Percentiles rank a stretch among this genome's conserved stretches.
Conservation (phyloP, 768 basidiomycete species). For the Vishniacozyma victoriae region DNA sequence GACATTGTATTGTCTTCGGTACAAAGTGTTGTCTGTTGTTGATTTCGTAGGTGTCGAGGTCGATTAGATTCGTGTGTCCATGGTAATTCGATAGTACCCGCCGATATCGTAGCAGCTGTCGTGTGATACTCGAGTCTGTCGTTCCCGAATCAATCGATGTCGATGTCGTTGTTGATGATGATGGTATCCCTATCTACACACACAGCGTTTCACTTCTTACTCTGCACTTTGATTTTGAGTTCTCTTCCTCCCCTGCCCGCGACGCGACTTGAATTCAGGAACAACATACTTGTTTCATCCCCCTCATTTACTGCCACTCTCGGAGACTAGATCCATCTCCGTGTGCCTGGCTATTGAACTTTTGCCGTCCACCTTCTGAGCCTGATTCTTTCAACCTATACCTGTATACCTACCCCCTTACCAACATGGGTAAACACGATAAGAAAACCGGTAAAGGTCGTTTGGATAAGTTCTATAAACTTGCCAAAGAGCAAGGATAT, state of each 20-base stretch:
- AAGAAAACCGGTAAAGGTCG: constrained; percentile 71
- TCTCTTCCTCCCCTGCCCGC: no score
- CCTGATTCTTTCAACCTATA: background rate
- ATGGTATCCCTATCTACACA: constrained; percentile 2
- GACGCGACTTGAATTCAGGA: no score
- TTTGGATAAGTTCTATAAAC: constrained; percentile 94
- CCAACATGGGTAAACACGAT: constrained; percentile 47
- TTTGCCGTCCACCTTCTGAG: background rate
- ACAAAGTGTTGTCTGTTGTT: background rate
- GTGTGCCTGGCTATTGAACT: background rate
- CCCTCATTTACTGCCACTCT: no score
- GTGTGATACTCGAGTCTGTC: constrained; percentile 1
- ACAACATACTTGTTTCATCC: no score
- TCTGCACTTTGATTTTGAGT: no score
- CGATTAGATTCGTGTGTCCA: background rate
- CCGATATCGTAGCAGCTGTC: no score
- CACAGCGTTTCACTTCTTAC: no score
- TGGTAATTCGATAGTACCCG: no score
- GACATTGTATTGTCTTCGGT: background rate
- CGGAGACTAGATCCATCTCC: background rate
- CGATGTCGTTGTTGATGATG: constrained; percentile 1
- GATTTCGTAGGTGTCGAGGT: background rate
- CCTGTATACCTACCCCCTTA: background rate
- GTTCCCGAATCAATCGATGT: constrained; percentile 19
- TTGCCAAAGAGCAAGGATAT: constrained; percentile 98